These are phyloP conservation scores for Sphaerulina musiva DNA, from an alignment of 2,329 filamentous ascomycete genomes.

Conservation along the genomic window DNA sequence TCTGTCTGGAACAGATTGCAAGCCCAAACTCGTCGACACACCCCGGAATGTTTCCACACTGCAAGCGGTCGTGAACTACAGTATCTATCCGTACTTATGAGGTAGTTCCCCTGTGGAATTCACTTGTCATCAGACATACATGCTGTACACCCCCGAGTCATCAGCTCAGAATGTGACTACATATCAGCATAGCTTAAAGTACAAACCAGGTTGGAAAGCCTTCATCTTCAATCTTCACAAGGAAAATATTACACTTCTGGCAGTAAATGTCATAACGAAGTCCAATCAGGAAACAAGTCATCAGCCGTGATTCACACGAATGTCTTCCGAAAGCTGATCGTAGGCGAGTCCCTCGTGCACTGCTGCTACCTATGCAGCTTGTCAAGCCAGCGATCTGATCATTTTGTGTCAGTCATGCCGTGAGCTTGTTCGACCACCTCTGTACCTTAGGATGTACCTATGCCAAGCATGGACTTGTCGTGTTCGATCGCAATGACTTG, in stretches of 20 bases:
- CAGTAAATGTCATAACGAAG: background rate
- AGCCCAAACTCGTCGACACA: conserved; percentile 34
- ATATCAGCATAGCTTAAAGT: conserved; percentile 34
- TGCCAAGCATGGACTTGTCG: too few species aligned
- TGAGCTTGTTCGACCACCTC: too few species aligned
- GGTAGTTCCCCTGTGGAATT: conserved; percentile 30
- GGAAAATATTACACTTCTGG: conserved; percentile 31
- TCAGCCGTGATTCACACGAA: too few species aligned
- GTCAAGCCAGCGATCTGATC: too few species aligned
- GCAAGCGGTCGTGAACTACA: conserved; percentile 32
- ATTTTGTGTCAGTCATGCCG: too few species aligned
- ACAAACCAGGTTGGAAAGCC: conserved; percentile 28
- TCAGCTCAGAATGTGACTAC: conserved; percentile 35
- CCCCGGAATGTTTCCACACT: conserved; percentile 31
- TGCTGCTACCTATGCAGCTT: too few species aligned
- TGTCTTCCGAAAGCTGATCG: too few species aligned
- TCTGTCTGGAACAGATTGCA: conserved; percentile 22
- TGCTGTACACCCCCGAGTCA: conserved; percentile 27
- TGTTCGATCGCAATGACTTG: too few species aligned
- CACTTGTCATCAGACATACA: conserved; percentile 28
- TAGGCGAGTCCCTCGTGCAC: too few species aligned
- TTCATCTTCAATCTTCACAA: conserved; percentile 27
- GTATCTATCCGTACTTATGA: conserved; percentile 17
- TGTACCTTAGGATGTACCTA: too few species aligned
- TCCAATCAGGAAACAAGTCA: too few species aligned